Conservation (phyloP, 2,329 filamentous ascomycete genomes). For the Stachybotrys echinatus region DNA sequence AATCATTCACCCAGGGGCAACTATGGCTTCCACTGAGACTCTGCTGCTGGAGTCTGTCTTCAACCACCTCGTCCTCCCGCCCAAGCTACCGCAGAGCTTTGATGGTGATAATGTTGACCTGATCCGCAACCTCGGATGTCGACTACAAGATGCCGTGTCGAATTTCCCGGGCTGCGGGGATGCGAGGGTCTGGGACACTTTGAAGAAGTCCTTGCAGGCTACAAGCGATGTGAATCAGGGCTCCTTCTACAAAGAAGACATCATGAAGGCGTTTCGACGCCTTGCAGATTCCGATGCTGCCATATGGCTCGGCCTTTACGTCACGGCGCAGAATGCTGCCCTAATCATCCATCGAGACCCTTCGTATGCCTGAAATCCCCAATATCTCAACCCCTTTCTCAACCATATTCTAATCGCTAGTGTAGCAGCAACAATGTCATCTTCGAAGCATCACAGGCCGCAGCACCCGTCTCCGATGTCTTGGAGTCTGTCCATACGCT, state of each 20-base stretch:
- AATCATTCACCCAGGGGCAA: background rate
- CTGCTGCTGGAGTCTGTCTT: slow-evolving; percentile 8
- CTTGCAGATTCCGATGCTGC: background rate
- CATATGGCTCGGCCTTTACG: slow-evolving; percentile 10
- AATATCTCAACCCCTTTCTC: background rate
- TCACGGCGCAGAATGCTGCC: slow-evolving; percentile 24
- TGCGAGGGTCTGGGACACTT: background rate
- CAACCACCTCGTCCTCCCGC: slow-evolving; percentile 16
- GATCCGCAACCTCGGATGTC: slow-evolving; percentile 1
- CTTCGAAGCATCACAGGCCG: slow-evolving; percentile 57
- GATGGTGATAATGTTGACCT: slow-evolving; percentile 7
- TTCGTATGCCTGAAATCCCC: slow-evolving; percentile 11
- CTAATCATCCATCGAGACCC: slow-evolving; percentile 17
- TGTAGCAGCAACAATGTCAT: slow-evolving; percentile 16
- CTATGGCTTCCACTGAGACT: background rate
- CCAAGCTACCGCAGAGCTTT: slow-evolving; percentile 7
- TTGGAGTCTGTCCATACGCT: slow-evolving; percentile 46
- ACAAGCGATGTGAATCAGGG: slow-evolving; percentile 3
- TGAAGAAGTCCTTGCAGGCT: slow-evolving; percentile 5
- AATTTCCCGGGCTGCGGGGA: background rate
- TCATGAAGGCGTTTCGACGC: background rate
- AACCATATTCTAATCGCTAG: background rate
- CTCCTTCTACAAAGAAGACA: background rate
- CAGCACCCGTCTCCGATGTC: slow-evolving; percentile 44
- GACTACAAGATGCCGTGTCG: slow-evolving; percentile 6